phyloP scores from a whole-genome alignment of 106 monocot genomes.

The Acanthochlamys bracteata region DNA sequence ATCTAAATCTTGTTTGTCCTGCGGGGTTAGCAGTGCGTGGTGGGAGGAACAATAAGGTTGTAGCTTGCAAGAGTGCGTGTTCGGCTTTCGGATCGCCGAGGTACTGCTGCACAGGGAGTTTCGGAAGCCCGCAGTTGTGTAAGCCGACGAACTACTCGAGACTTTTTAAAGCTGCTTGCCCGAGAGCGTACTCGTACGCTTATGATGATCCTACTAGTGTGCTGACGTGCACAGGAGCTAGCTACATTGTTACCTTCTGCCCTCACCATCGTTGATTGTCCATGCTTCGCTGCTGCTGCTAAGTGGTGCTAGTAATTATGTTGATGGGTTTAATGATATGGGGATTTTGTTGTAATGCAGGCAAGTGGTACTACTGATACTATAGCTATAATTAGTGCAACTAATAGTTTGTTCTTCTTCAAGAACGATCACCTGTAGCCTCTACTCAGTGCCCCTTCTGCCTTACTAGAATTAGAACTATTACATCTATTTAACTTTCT shows the following conservation, averaged over 20 bases:
- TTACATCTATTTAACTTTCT: too few species aligned
- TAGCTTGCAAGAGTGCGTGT: constrained; percentile 71
- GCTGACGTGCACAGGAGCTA: constrained; percentile 48
- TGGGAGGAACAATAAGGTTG: constrained; percentile 29
- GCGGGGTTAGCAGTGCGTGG: constrained; percentile 41
- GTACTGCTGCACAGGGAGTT: constrained; percentile 72
- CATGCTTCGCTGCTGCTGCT: too few species aligned
- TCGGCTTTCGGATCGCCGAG: constrained; percentile 54
- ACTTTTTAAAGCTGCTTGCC: constrained; percentile 65
- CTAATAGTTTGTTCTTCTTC: too few species aligned
- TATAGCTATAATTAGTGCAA: too few species aligned
- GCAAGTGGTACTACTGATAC: too few species aligned
- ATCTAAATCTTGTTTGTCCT: constrained; percentile 61
- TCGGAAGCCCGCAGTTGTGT: constrained; percentile 55
- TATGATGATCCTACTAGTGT: constrained; percentile 70
- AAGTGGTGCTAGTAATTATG: too few species aligned
- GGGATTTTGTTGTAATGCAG: too few species aligned
- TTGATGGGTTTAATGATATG: too few species aligned
- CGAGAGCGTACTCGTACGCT: constrained; percentile 63
- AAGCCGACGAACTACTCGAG: constrained; percentile 59
- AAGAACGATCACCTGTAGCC: too few species aligned
- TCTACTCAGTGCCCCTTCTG: too few species aligned
- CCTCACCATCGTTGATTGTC: constrained; percentile 17
- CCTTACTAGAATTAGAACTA: too few species aligned
- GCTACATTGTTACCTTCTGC: constrained; percentile 60